phyloP scores from a whole-genome alignment of 805 yeast genomes.

The Metschnikowia continentalis region DNA sequence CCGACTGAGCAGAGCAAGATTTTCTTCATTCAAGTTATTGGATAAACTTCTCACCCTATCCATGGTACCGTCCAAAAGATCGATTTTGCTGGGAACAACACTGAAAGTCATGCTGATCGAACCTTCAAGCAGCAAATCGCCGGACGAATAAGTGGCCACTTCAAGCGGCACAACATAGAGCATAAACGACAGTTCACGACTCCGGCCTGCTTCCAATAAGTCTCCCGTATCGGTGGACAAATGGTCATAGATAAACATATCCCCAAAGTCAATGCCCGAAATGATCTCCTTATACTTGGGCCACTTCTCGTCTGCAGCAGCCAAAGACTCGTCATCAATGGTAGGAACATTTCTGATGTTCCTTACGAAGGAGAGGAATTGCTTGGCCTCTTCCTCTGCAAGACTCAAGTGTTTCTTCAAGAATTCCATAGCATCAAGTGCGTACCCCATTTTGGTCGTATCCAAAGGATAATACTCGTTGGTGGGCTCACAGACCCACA shows the following conservation, averaged over 20 bases:
- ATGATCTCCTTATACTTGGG: slow-evolving; percentile 2
- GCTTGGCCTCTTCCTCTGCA: not conserved
- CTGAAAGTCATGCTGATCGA: not conserved
- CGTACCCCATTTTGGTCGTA: slow-evolving; percentile 11
- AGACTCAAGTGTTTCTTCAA: slow-evolving; percentile 2
- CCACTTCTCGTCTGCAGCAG: slow-evolving; percentile 7
- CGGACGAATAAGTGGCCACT: slow-evolving; percentile 14
- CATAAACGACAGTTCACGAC: slow-evolving; percentile 4
- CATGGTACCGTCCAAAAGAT: not conserved
- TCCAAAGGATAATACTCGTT: slow-evolving; percentile 11
- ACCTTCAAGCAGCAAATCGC: not conserved
- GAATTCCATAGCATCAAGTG: slow-evolving; percentile 7
- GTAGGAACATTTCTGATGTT: slow-evolving; percentile 1
- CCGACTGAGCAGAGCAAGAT: slow-evolving; percentile 3
- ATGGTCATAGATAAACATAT: slow-evolving; percentile 8
- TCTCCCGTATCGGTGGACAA: not conserved
- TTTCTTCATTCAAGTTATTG: not conserved
- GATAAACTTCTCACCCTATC: not conserved
- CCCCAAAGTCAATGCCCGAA: slow-evolving; percentile 1
- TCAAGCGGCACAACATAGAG: slow-evolving; percentile 15
- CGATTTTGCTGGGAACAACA: not conserved
- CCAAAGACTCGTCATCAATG: slow-evolving; percentile 2
- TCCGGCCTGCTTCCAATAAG: not conserved
- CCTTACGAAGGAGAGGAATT: slow-evolving; percentile 4
- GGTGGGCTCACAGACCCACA: slow-evolving; percentile 8